Percentiles rank a stretch among this genome's conserved stretches.
Evolutionary conservation across 495 filamentous ascomycete species (phyloP).

Genomic region (Penicillium cinerascens): DNA sequence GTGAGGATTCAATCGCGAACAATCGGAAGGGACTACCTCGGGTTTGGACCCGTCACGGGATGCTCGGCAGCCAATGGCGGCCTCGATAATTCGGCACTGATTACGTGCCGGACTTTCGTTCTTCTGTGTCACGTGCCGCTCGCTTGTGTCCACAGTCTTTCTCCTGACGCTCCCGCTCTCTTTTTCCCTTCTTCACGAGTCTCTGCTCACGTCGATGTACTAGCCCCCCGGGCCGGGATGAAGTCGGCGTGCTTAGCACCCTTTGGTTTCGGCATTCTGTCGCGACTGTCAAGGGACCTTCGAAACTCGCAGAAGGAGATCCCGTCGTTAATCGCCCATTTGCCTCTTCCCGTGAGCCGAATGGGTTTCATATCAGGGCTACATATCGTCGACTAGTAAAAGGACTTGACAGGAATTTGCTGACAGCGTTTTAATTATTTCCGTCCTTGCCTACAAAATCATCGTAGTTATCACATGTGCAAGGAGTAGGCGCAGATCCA

Average conservation of each 20-base stretch:
- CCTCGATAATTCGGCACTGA: slow-evolving; percentile 19
- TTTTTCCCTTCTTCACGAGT: slow-evolving; percentile 37
- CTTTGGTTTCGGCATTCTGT: slow-evolving; percentile 52
- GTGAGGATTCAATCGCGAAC: slow-evolving; percentile 19
- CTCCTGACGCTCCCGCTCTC: slow-evolving; percentile 10
- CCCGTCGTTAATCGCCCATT: slow-evolving; percentile 57
- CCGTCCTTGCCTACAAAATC: background rate
- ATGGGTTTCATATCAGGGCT: slow-evolving; percentile 55
- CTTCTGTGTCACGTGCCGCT: slow-evolving; percentile 28
- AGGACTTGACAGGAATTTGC: background rate
- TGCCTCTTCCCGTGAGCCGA: slow-evolving; percentile 45
- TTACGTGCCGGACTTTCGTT: slow-evolving; percentile 36
- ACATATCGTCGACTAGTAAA: slow-evolving; percentile 28
- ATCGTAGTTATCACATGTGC: background rate
- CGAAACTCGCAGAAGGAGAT: slow-evolving; percentile 45
- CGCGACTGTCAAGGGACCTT: slow-evolving; percentile 37
- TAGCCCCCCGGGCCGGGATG: slow-evolving; percentile 33
- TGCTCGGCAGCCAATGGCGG: slow-evolving; percentile 34
- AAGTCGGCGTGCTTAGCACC: slow-evolving; percentile 42
- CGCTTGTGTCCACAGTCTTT: slow-evolving; percentile 21
- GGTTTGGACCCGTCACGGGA: slow-evolving; percentile 39
- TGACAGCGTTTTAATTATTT: background rate
- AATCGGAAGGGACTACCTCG: slow-evolving; percentile 47
- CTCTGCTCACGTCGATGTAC: slow-evolving; percentile 46
- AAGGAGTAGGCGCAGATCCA: background rate